A percentile compares a stretch with the other conserved stretches of the same genome.
Conservation (phyloP, 176 grass and related monocot species). For the Coix lacrymajobi region DNA sequence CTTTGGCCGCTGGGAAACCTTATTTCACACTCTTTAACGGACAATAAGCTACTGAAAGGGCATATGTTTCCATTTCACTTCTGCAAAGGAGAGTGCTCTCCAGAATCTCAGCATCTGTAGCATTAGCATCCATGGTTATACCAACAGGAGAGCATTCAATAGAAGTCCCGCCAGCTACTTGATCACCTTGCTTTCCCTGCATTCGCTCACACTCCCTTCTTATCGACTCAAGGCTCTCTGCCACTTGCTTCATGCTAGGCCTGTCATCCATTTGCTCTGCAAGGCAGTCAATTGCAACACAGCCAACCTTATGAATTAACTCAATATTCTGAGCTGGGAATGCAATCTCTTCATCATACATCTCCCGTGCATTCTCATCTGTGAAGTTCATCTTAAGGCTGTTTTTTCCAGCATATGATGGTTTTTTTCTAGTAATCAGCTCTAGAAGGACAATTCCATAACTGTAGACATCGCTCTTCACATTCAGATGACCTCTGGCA, state of each 20-base stretch:
- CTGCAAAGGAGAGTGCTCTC: neutral
- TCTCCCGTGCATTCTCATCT: neutral
- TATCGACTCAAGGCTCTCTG: neutral
- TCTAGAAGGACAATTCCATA: neutral
- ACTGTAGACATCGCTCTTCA: neutral
- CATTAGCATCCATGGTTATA: neutral
- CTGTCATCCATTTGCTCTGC: neutral
- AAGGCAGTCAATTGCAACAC: neutral
- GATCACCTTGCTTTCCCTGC: neutral
- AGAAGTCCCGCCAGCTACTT: neutral
- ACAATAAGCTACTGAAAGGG: too few relatives aligned
- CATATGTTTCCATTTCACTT: neutral
- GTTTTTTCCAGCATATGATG: neutral
- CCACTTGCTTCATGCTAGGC: conserved; percentile 2
- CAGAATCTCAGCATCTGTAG: too few relatives aligned
- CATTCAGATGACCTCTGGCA: neutral
- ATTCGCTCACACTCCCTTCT: neutral
- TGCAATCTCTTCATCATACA: neutral
- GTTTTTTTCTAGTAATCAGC: neutral
- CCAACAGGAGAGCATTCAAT: neutral
- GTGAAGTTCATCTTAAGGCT: neutral
- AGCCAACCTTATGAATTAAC: neutral
- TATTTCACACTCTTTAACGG: neutral
- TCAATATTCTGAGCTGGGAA: neutral
- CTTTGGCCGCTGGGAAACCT: neutral